A percentile compares a stretch with the other conserved stretches of the same genome.
phyloP scores from a whole-genome alignment of 768 basidiomycete genomes.

The Amyloporia xantha region DNA sequence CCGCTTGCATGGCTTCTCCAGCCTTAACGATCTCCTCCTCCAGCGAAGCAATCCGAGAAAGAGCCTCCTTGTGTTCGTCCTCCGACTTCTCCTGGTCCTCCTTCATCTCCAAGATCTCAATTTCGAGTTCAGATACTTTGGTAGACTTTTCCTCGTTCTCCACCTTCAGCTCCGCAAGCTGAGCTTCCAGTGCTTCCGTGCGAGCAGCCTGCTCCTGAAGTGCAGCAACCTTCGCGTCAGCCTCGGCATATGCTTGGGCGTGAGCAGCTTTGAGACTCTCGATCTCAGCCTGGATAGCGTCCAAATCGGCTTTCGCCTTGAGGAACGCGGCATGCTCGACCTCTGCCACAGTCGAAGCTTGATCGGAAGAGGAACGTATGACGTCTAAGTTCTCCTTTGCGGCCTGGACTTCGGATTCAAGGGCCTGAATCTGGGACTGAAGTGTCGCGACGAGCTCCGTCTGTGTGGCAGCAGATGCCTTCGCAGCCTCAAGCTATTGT shows the following conservation, averaged over 20 bases:
- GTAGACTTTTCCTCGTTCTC: slow-evolving; percentile 67
- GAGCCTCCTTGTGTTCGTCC: slow-evolving; percentile 45
- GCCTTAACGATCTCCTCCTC: slow-evolving; percentile 51
- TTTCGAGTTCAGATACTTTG: slow-evolving; percentile 75
- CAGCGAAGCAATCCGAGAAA: slow-evolving; percentile 40
- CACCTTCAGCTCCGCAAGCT: slow-evolving; percentile 45
- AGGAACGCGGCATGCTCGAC: slow-evolving; percentile 57
- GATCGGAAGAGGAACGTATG: slow-evolving; percentile 40
- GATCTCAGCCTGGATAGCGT: slow-evolving; percentile 45
- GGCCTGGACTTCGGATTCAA: slow-evolving; percentile 44
- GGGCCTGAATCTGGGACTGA: slow-evolving; percentile 39
- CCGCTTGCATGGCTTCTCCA: slow-evolving; percentile 39
- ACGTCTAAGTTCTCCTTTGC: slow-evolving; percentile 48
- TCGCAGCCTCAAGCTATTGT: slow-evolving; percentile 46
- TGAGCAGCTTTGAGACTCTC: slow-evolving; percentile 47
- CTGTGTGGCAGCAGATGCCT: slow-evolving; percentile 34
- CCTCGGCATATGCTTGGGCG: slow-evolving; percentile 40
- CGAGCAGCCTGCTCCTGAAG: slow-evolving; percentile 42
- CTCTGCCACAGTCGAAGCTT: slow-evolving; percentile 42
- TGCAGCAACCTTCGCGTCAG: slow-evolving; percentile 36
- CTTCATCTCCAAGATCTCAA: slow-evolving; percentile 72
- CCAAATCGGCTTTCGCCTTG: slow-evolving; percentile 58
- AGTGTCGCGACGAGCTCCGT: slow-evolving; percentile 41
- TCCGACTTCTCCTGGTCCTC: slow-evolving; percentile 61
- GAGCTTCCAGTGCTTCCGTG: slow-evolving; percentile 37